These are phyloP conservation scores for Knoxdaviesia capensis DNA, from an alignment of 2,329 filamentous ascomycete species.

Conservation along the genomic window DNA sequence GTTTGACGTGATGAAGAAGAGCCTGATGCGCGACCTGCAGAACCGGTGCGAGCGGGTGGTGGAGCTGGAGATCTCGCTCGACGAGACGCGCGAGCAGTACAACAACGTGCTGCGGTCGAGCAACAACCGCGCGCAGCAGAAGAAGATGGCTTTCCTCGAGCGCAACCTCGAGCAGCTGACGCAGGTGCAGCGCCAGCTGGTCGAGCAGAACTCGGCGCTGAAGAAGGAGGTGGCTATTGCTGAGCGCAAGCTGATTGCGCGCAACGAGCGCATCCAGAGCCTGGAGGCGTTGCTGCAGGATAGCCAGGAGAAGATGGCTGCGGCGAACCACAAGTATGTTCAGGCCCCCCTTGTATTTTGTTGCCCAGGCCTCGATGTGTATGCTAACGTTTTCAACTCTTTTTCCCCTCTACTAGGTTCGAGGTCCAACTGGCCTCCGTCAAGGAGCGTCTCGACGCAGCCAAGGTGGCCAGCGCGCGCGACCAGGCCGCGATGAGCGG, in stretches of 20 bases:
- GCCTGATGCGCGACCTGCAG: conserved; percentile 92
- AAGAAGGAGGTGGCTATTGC: conserved; percentile 99
- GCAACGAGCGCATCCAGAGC: conserved; percentile 92
- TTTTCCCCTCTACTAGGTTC: conserved; percentile 39
- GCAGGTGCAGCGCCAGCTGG: conserved; percentile 88
- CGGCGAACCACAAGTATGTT: conserved; percentile 87
- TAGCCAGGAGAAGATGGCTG: conserved; percentile 93
- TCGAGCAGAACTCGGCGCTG: conserved; percentile 89
- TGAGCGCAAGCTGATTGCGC: conserved; percentile 86
- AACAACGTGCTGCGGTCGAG: conserved; percentile 93
- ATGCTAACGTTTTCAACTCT: background rate
- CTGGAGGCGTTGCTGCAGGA: conserved; percentile 84
- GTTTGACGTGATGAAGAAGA: conserved; percentile 99
- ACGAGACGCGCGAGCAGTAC: conserved; percentile 96
- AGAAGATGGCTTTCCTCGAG: conserved; percentile 99
- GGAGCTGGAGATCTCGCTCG: conserved; percentile 90
- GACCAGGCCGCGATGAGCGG: conserved; percentile 47
- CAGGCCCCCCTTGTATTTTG: conserved; percentile 3
- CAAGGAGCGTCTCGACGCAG: conserved; percentile 91
- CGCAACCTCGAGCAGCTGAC: conserved; percentile 95
- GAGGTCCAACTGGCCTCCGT: conserved; percentile 92
- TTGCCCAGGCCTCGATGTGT: background rate
- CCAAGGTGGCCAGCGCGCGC: conserved; percentile 77
- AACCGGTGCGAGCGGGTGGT: conserved; percentile 97
- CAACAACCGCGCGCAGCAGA: conserved; percentile 96